A percentile compares a stretch with the other conserved stretches of the same genome.
phyloP scores from a whole-genome alignment of 345 rosid genomes.

The Theobroma cacao region DNA sequence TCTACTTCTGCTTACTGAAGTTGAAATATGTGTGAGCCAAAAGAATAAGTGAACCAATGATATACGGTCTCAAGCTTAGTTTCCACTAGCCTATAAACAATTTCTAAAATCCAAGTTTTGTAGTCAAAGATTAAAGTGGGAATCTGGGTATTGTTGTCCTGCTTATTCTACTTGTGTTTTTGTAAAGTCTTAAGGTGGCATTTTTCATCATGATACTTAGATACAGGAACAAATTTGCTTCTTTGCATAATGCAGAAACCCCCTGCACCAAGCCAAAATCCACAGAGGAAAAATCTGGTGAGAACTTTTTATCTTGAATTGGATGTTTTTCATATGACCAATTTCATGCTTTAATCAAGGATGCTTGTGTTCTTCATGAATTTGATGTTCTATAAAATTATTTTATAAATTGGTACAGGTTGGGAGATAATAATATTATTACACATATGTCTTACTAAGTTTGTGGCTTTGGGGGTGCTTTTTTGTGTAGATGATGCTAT shows the following conservation, averaged over 20 bases:
- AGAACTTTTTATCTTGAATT: conserved; percentile 10
- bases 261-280: conserved; percentile 64
- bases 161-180: neutral
- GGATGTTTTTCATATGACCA: conserved; percentile 13
- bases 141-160: neutral
- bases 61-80: neutral
- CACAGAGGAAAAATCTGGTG: conserved; percentile 43
- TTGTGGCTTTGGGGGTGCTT: neutral
- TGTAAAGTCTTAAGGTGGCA: neutral
- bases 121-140: neutral
- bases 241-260: conserved; percentile 52
- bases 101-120: neutral
- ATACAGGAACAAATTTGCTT: conserved; percentile 17
- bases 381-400: neutral
- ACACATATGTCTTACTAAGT: neutral
- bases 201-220: neutral
- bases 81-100: neutral
- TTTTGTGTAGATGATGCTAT: neutral
- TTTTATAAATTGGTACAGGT: neutral
- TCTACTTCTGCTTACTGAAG: neutral
- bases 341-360: neutral
- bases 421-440: neutral
- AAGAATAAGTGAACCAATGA: neutral
- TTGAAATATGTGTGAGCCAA: neutral
- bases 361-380: neutral